Percentiles rank a stretch among this genome's conserved stretches.
Conservation (phyloP, 805 yeast species). For the Suhomyces tanzawaensis region DNA sequence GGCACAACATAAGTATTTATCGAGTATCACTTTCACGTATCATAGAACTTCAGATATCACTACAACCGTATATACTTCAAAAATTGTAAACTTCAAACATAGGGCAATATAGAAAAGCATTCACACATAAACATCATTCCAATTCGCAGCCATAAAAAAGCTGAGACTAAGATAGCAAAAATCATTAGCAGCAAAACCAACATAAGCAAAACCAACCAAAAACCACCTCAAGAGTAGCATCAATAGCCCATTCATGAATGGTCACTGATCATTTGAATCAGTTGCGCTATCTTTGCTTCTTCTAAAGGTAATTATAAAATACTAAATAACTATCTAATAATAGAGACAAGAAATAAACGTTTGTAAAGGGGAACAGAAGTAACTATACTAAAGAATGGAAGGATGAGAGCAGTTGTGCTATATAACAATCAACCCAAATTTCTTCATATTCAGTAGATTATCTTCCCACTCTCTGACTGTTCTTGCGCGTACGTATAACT, state of each 20-base stretch:
- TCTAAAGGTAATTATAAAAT: slow-evolving; percentile 5
- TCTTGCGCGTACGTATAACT: not conserved
- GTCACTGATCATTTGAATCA: not conserved
- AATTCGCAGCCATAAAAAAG: slow-evolving; percentile 10
- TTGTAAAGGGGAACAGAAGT: slow-evolving; percentile 1
- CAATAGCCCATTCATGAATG: slow-evolving; percentile 1
- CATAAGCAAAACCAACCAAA: slow-evolving; percentile 1
- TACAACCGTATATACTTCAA: no score
- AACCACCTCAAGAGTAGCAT: slow-evolving; percentile 1
- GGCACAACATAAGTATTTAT: no score
- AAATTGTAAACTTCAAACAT: no score
- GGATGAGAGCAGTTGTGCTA: not conserved
- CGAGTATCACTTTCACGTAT: no score
- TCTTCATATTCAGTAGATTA: not conserved
- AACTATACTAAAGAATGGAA: not conserved
- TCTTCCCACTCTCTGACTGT: not conserved
- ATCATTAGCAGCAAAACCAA: not conserved
- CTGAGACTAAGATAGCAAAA: slow-evolving; percentile 1
- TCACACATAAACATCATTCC: no score
- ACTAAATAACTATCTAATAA: slow-evolving; percentile 8
- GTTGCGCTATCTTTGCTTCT: slow-evolving; percentile 1
- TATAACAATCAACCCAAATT: not conserved
- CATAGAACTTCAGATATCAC: no score
- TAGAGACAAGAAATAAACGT: slow-evolving; percentile 10
- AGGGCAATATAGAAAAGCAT: no score